Base-by-base conservation (phyloP, 2,329 filamentous ascomycete species). In the Epichloe aotearoae region DNA sequence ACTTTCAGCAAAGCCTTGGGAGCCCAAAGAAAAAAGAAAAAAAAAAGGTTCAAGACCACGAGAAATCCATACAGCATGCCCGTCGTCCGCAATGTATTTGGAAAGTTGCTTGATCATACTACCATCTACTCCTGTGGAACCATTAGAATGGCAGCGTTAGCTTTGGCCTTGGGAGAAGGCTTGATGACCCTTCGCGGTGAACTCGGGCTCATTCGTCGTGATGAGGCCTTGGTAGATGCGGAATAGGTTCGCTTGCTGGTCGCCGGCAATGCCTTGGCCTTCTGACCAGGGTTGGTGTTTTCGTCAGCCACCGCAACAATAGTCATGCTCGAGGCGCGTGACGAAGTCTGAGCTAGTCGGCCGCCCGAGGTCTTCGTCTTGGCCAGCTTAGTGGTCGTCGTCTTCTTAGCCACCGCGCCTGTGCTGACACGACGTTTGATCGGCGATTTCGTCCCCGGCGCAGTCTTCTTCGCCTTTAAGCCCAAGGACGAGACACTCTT, bases 361-460 rank as follows among this genome's bases (percentile, higher is more conserved):
- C 44, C 23, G 42, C 34, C 53, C 49, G 54, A 11, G 38, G 40
- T 49, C 45, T 53, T 52, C 52, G 50, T 51, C 53, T 55, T 53
- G 14, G 50, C 39, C 50, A 58, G 54, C n/a, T 55, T 52, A 20
- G 58, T 59, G 11, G 57, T 56, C 33, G 57, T 56, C 34, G 55
- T 57, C 57, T 64, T 65, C 56, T 64, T 64, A 2, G 63, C 51
- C 7, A 61, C 50, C 12, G 52, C 55, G 3, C 58, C 57, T 7
- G 61, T 57, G 43, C 59, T 57, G 30, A 55, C 58, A 15, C 60
- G 57, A 48, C 61, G 54, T 50, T 61, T 61, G 19, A 51, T 58
- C 0, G 60, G 54, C 12, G 49, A 36, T 11, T 41, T 50, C 2
- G 26, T 36, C 14, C 33, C 36, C 1, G 30, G 20, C 14, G 30